These are phyloP conservation scores for Alternaria consortialis DNA, from an alignment of 2,329 filamentous ascomycete genomes.

Conservation along the genomic window DNA sequence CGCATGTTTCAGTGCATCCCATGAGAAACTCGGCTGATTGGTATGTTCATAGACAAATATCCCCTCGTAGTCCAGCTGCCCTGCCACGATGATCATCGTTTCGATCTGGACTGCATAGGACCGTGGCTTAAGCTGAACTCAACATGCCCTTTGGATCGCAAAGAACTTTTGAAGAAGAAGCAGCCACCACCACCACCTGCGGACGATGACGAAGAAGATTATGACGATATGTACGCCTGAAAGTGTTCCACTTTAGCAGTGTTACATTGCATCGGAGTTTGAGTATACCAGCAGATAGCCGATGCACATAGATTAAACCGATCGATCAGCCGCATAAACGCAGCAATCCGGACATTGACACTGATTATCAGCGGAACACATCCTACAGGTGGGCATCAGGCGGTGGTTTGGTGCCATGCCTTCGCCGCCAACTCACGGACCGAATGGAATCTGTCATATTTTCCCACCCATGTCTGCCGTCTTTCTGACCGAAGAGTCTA, in stretches of 20 bases:
- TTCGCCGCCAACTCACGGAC: conserved; percentile 4
- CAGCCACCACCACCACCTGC: conserved; percentile 54
- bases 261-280: conserved; percentile 16
- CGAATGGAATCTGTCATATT: not conserved
- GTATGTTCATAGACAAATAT: conserved; percentile 57
- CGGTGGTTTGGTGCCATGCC: conserved; percentile 5
- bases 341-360: not conserved
- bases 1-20: not conserved
- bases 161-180: conserved; percentile 65
- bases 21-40: conserved; percentile 26
- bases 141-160: conserved; percentile 70
- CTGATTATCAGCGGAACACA: not conserved
- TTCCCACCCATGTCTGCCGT: not conserved
- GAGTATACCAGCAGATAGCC: conserved; percentile 12
- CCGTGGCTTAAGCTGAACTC: conserved; percentile 71
- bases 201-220: conserved; percentile 62
- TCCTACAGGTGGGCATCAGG: not conserved
- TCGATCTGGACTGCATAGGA: conserved; percentile 71
- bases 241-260: not conserved
- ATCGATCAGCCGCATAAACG: not conserved
- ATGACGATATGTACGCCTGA: conserved; percentile 61
- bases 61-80: conserved; percentile 71
- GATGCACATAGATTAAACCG: not conserved
- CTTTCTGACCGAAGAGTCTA: not conserved
- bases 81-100: conserved; percentile 68